Percentiles rank a stretch among this genome's conserved stretches.
phyloP scores from a whole-genome alignment of 345 rosid genomes.

The Syzygium oleosum region DNA sequence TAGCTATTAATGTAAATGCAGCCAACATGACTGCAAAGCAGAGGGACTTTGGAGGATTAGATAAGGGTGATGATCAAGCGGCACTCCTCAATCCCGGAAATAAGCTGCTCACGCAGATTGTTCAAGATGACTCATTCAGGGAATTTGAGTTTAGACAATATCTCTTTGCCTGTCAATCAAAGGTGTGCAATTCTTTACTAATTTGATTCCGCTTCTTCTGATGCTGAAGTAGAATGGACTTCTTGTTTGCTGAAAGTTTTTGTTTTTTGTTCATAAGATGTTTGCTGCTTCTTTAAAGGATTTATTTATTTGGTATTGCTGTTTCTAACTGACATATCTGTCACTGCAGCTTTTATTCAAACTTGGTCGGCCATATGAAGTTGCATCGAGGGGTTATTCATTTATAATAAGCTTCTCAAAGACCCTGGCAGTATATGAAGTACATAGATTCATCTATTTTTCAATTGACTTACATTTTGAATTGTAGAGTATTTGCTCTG shows the following conservation, averaged over 20 bases:
- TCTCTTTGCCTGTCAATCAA: slow-evolving; percentile 86
- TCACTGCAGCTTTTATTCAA: slow-evolving; percentile 74
- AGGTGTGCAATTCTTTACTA: slow-evolving; percentile 33
- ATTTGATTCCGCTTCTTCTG: background rate
- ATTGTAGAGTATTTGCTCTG: background rate
- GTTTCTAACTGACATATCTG: background rate
- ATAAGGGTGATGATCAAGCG: slow-evolving; percentile 86
- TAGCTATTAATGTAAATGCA: slow-evolving; percentile 21
- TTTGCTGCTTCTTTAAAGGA: background rate
- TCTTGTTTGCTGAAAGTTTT: background rate
- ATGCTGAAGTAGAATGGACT: background rate
- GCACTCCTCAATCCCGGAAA: slow-evolving; percentile 67
- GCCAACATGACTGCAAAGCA: slow-evolving; percentile 64
- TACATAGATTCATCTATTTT: slow-evolving; percentile 13
- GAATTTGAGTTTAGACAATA: slow-evolving; percentile 95
- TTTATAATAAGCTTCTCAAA: slow-evolving; percentile 79
- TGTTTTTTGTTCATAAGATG: background rate
- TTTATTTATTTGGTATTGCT: background rate
- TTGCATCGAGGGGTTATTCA: slow-evolving; percentile 84
- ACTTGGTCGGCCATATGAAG: slow-evolving; percentile 88
- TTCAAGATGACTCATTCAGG: slow-evolving; percentile 88
- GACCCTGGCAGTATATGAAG: slow-evolving; percentile 71
- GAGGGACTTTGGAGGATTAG: slow-evolving; percentile 88
- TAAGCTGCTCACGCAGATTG: slow-evolving; percentile 66
- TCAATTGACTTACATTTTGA: background rate